Evolutionary conservation across 192 early-diverging fungal species (phyloP), one percentile per base, ranked within the genome.

Genomic region (Helicostylum pulchrum): DNA sequence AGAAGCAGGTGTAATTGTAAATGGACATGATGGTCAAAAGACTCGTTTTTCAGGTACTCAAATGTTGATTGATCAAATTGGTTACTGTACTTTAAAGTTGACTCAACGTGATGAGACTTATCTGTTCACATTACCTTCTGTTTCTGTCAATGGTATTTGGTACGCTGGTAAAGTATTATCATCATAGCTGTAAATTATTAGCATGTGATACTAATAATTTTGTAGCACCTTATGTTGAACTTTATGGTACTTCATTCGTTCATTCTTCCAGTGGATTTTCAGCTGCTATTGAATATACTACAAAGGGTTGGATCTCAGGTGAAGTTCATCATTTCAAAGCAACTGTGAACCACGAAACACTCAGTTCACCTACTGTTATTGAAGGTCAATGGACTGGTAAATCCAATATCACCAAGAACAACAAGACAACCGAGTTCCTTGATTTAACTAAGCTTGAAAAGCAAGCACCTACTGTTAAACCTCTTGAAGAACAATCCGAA

Each of bases 261-360:
- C 82, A 80, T 56, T 86, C 84, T 17, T 76, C 75, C 42, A 75
- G 71, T 62, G 87, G 87, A 20, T 86, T 78, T 43, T 72, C 73
- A 34, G 82, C 88, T 6, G 75, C 80, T 50, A 87, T 93, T 67
- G 87, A 90, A 53, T 91, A 88, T 72, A 79, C 79, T 52, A 83
- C 86, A 53, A 88, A 85, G 60, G 86, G 88, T 17, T 91, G 88
- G 84, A 78, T 91, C 64, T 88, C 88, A 15, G 91, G 91, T 61
- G 90, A 91, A 53, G 83, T 88, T 53, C 89, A 91, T 70, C 83
- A 85, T 64, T 92, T 92, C 73, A 87, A 86, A 55, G 88, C 84
- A 43, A 74, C 72, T 21, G 65, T 72, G 9, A 59, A 42, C 0
- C 52, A 63, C 15, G 61, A 53, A 6, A 32, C 43, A 8, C 32